phyloP scores from a whole-genome alignment of 192 early-diverging fungal species.

The Kickxella alabastrina region DNA sequence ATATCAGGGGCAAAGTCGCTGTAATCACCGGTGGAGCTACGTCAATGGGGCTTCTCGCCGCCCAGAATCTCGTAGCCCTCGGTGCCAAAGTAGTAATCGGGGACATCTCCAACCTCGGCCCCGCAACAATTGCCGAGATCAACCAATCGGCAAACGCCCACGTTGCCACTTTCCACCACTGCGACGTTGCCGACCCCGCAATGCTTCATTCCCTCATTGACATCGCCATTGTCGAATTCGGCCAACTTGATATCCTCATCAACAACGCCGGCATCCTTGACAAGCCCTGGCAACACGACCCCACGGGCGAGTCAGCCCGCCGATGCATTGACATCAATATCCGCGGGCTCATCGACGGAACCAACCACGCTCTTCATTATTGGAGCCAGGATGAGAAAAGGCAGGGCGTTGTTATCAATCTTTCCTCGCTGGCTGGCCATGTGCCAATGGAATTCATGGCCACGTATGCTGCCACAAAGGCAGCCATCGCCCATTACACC shows the following conservation, averaged over 20 bases:
- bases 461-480: slow-evolving; percentile 70
- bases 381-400: slow-evolving; percentile 39
- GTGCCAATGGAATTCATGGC: slow-evolving; percentile 49
- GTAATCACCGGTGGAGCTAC: slow-evolving; percentile 65
- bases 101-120: slow-evolving; percentile 35
- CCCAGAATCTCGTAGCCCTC: slow-evolving; percentile 50
- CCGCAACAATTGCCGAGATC: slow-evolving; percentile 16
- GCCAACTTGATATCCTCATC: slow-evolving; percentile 53
- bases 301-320: slow-evolving; percentile 48
- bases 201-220: slow-evolving; percentile 38
- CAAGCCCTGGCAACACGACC: slow-evolving; percentile 22
- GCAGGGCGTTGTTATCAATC: slow-evolving; percentile 64
- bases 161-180: slow-evolving; percentile 49
- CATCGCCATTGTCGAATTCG: slow-evolving; percentile 50
- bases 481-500: slow-evolving; percentile 62
- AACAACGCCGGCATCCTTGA: slow-evolving; percentile 61
- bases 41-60: slow-evolving; percentile 56
- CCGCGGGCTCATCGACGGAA: slow-evolving; percentile 64
- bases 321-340: slow-evolving; percentile 68
- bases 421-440: slow-evolving; percentile 64
- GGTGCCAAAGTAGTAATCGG: slow-evolving; percentile 59
- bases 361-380: slow-evolving; percentile 58
- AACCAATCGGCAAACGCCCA: slow-evolving; percentile 21
- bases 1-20: slow-evolving; percentile 54
- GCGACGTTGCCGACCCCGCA: slow-evolving; percentile 47